phyloP scores from a whole-genome alignment of 2,329 filamentous ascomycete species.

The Elsinoe ampelina region DNA sequence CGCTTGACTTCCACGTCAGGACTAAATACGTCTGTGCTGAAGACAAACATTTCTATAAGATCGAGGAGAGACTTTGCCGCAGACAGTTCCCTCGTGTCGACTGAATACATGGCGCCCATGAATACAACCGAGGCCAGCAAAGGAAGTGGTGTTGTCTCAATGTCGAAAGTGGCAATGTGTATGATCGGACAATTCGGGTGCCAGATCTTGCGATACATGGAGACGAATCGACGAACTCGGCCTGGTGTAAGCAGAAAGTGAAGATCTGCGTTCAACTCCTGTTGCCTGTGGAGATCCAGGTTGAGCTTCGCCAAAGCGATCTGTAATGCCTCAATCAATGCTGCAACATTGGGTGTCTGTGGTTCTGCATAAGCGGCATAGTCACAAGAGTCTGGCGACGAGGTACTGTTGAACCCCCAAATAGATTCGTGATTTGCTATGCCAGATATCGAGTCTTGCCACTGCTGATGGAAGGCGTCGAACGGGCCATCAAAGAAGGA shows the following conservation, averaged over 20 bases:
- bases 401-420: slow-evolving; percentile 5
- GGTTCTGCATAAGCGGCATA: slow-evolving; percentile 11
- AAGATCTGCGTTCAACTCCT: slow-evolving; percentile 10
- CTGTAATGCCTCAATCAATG: slow-evolving; percentile 5
- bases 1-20: slow-evolving; percentile 1
- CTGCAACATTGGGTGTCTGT: slow-evolving; percentile 9
- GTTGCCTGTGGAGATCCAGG: slow-evolving; percentile 4
- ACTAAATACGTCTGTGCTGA: slow-evolving; percentile 10
- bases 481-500: slow-evolving; percentile 11
- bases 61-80: slow-evolving; percentile 11
- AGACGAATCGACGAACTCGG: slow-evolving; percentile 6
- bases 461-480: slow-evolving; percentile 11
- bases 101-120: slow-evolving; percentile 15
- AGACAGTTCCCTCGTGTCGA: background rate
- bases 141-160: slow-evolving; percentile 7
- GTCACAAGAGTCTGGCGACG: slow-evolving; percentile 10
- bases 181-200: slow-evolving; percentile 13
- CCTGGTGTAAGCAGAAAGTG: slow-evolving; percentile 10
- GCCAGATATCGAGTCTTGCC: slow-evolving; percentile 11
- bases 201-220: slow-evolving; percentile 11
- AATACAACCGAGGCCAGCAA: slow-evolving; percentile 8
- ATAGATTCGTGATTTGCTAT: slow-evolving; percentile 4
- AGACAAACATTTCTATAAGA: slow-evolving; percentile 8
- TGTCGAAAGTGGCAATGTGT: slow-evolving; percentile 12
- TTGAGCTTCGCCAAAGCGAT: slow-evolving; percentile 8